Evolutionary conservation across 352 stramenopile species (phyloP), one percentile per base, ranked within the genome.

Genomic region (Pythium aquatile): DNA sequence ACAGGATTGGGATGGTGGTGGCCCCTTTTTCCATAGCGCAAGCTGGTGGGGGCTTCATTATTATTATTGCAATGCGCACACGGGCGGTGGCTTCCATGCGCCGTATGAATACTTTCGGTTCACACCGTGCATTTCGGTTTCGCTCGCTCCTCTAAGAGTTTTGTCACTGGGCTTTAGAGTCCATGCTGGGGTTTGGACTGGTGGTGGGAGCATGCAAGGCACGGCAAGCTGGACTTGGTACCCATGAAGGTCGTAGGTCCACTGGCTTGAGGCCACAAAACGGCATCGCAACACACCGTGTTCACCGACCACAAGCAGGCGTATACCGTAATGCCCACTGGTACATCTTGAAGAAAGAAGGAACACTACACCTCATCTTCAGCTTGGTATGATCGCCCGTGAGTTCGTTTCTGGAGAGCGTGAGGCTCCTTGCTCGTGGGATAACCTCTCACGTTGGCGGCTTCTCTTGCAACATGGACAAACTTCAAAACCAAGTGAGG

Each of bases 11-110:
- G 47, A 54, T 54, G 47, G 47, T 54, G 47, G 47, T 54, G 47
- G 47, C 47, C 47, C 47, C 24, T 54, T 54, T 30, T 35, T 54
- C 47, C 47, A 54, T 35, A 54, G 47, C 47, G 47, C 24, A 54
- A 54, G 47, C 47, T 54, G 47, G 47, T 54, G 47, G 47, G 47
- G 47, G 47, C 47, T 54, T 54, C 47, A 54, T 54, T 54, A 54
- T 54, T 54, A 35, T 54, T 54, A 54, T 54, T 54, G 47, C 5
- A 54, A 54, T 26, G 26, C 9, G 26, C 47, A 33, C 47, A 54
- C 16, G 47, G 10, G 47, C 24, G 24, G 28, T 35, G 24, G 47
- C 4, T 35, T 11, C 17, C 47, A 54, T 26, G 24, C 47, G 47
- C 47, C 26, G 14, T 0, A 54, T 32, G 28, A 32, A 54, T 35